Conservation (phyloP, 768 basidiomycete genomes). For the Pisolithus marmoratus region DNA sequence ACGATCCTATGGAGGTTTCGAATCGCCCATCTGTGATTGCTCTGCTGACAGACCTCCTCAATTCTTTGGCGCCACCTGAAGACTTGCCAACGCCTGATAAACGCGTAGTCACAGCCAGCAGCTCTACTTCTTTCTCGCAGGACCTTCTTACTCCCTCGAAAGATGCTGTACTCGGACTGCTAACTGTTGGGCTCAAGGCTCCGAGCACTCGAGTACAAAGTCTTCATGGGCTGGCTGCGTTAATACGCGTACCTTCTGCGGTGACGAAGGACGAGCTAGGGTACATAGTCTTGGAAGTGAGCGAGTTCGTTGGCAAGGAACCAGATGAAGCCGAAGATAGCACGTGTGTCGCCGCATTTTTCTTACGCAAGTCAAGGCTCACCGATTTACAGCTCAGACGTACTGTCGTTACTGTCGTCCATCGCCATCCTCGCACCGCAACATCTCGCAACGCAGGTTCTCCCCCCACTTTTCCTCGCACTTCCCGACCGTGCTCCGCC, state of each 20-base stretch:
- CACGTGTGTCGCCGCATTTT: slow-evolving; percentile 30
- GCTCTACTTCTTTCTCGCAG: slow-evolving; percentile 13
- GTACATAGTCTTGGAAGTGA: slow-evolving; percentile 71
- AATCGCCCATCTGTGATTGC: slow-evolving; percentile 63
- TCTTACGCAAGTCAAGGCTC: background rate
- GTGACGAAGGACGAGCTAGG: slow-evolving; percentile 69
- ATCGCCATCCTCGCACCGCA: slow-evolving; percentile 56
- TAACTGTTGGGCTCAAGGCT: slow-evolving; percentile 53
- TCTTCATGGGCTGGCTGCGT: slow-evolving; percentile 55
- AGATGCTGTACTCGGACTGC: slow-evolving; percentile 67
- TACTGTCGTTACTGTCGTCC: slow-evolving; percentile 56
- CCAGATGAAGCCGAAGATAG: slow-evolving; percentile 50
- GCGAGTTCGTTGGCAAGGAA: slow-evolving; percentile 53
- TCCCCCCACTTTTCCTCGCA: slow-evolving; percentile 72
- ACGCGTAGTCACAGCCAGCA: slow-evolving; percentile 27
- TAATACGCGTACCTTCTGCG: slow-evolving; percentile 60
- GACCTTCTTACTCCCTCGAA: slow-evolving; percentile 52
- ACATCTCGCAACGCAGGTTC: slow-evolving; percentile 65
- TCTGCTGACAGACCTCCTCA: slow-evolving; percentile 61
- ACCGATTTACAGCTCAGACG: slow-evolving; percentile 41
- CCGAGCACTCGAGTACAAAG: slow-evolving; percentile 51
- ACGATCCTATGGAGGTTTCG: slow-evolving; percentile 60
- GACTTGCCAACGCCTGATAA: background rate
- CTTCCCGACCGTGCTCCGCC: slow-evolving; percentile 66
- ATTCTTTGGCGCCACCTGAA: slow-evolving; percentile 28